Base-by-base conservation (phyloP, 2,329 filamentous ascomycete genomes). In the Pseudocercospora eumusae region DNA sequence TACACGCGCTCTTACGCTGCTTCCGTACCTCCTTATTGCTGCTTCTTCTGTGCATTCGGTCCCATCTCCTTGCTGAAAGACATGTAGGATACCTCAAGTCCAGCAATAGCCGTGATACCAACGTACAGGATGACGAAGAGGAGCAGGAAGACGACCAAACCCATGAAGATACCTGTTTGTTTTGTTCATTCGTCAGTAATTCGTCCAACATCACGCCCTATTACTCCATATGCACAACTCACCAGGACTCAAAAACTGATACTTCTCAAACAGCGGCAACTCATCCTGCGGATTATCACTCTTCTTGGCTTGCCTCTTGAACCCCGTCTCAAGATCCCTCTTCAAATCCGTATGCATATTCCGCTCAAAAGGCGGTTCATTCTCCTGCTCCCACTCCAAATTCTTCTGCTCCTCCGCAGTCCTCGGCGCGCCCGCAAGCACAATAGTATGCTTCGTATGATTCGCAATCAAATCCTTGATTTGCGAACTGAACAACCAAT, bases 31-130 rank as follows among this genome's bases (percentile, higher is more conserved):
- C 7, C 15, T 13, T 83, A 84, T 77, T 88, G 83, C 81, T 92
- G 77, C 75, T 86, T 96, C 86, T 93, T 96, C 78, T 96, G 91
- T 31, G 89, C 89, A 40, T 87, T 82, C n/a, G 92, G 91, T 0
- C 92, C 91, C 82, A 92, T 96, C 70, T 97, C 93, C 82, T 96
- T 97, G 75, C 96, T 93, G 75, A 98, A 99, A 1, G 95, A 92
- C 66, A 90, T 92, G 76, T 98, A 98, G 0, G 91, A 90, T 28
- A 98, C 91, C 75, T 97, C 84, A 18, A 99, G 82, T 68, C 91
- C 93, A 6, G 85, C 81, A 11, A 98, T 82, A 13, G 90, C 92
- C 63, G 78, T 85, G 59, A 98, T 79, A 13, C 89, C 95, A 60
- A 93, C 88, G 68, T 88, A 88, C 5, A 96, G 80, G 68, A 98